Base-by-base conservation (phyloP, 306 rosid genomes). In the barrel medic (Medicago truncatula) region DNA sequence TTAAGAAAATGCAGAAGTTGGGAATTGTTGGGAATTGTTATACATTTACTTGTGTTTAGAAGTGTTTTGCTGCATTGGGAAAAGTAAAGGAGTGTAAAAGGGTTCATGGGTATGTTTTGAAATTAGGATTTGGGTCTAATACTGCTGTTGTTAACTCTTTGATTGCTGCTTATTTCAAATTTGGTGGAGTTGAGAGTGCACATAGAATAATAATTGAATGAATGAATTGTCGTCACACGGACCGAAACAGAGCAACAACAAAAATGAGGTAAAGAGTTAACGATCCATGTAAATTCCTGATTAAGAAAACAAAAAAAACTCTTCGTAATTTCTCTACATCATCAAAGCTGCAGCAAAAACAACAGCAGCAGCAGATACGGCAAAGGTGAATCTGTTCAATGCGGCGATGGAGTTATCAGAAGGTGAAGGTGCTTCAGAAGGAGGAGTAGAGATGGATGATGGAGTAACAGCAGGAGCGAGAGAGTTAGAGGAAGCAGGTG, bases 41-140 rank as follows among this genome's bases (percentile, higher is more conserved):
- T 76, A 91, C 93, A 1, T 89, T 89, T 82, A 76, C 96, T 18
- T 70, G 92, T 58, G 46, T 88, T 53, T 74, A 91, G 56, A 93
- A 91, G 87, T 89, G 93, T 84, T 74, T 88, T 38, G 85, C 89
- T 17, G 86, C 89, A 18, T 71, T 86, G 66, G 84, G 86, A 14
- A 81, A 65, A 53, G 61, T 77, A 12, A 73, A 63, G 79, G 89
- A 79, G 5, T 94, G 93, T 14, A 78, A 81, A 70, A 72, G 58
- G 80, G 74, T 88, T 74, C 97, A 93, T 80, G 93, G 87, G 6
- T 76, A 72, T 82, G 21, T 91, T 65, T 78, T 59, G 31, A 92
- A 88, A 75, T n/a, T 86, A 82, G 88, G 89, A 31, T 79, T 88
- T 72, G 75, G 86, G 75, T 78, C 82, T 43, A 62, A 81, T 43